Evolutionary conservation across 2,329 filamentous ascomycete species (phyloP).

Genomic region (Pezicula carpinea): DNA sequence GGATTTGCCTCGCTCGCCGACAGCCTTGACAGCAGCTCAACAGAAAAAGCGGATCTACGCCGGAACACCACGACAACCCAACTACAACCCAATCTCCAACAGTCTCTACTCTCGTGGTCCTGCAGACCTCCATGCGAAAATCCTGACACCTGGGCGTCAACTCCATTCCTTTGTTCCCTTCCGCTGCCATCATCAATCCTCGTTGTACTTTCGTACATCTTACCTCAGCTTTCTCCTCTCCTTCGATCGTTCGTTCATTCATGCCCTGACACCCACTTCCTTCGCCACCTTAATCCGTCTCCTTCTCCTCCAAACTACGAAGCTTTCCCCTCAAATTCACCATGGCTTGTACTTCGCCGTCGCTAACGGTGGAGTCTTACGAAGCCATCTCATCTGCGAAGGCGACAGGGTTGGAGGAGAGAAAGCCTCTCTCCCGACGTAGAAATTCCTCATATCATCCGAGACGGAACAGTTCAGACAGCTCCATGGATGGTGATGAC

Average conservation of each 20-base stretch:
- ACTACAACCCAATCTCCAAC: constrained; percentile 2
- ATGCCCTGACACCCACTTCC: background rate
- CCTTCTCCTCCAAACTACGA: too few relatives aligned
- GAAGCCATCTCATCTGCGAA: constrained; percentile 17
- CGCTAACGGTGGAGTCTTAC: constrained; percentile 28
- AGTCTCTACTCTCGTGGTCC: constrained; percentile 8
- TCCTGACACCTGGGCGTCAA: constrained; percentile 8
- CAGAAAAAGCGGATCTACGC: constrained; percentile 15
- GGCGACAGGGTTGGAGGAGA: constrained; percentile 14
- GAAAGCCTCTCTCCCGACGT: constrained; percentile 24
- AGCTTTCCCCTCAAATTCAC: constrained; percentile 2
- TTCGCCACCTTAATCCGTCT: background rate
- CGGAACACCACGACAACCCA: constrained; percentile 5
- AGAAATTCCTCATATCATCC: constrained; percentile 55
- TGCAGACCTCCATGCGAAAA: constrained; percentile 9
- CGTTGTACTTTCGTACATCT: background rate
- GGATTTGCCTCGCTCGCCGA: background rate
- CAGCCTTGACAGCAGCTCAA: background rate
- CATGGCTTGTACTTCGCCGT: constrained; percentile 28
- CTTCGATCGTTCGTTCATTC: background rate
- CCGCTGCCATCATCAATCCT: constrained; percentile 1
- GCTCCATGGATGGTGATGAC: constrained; percentile 59
- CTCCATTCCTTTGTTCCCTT: constrained; percentile 8
- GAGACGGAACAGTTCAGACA: constrained; percentile 50
- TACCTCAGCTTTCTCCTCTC: background rate